Conservation (phyloP, 2,329 filamentous ascomycete genomes). For the Fusarium sp. region DNA sequence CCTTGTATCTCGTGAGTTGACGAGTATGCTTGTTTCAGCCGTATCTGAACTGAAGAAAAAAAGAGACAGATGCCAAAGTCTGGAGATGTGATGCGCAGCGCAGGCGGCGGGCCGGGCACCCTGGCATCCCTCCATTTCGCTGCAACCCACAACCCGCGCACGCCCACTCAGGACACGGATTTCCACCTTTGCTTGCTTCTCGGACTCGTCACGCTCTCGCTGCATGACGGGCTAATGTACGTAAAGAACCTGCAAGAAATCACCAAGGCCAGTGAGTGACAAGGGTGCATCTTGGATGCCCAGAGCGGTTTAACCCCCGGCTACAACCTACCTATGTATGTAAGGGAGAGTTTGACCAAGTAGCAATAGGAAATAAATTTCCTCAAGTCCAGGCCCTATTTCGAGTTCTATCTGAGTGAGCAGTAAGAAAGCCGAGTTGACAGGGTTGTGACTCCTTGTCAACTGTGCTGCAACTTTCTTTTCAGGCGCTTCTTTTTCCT, state of each 20-base stretch:
- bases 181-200: background rate
- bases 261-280: slow-evolving; percentile 1
- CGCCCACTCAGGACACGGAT: background rate
- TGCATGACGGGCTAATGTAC: slow-evolving; percentile 3
- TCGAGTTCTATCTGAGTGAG: slow-evolving; percentile 21
- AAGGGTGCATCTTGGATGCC: background rate
- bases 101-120: slow-evolving; percentile 12
- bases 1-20: background rate
- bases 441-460: slow-evolving; percentile 30
- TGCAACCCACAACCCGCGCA: background rate
- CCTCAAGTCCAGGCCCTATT: slow-evolving; percentile 10
- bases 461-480: background rate
- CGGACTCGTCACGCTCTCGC: background rate
- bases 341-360: background rate
- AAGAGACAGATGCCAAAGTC: background rate
- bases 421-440: slow-evolving; percentile 15
- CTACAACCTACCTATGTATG: background rate
- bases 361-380: background rate
- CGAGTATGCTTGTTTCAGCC: slow-evolving; percentile 14
- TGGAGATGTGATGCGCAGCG: slow-evolving; percentile 8
- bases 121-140: background rate
- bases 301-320: slow-evolving; percentile 1
- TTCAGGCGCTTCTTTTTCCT: background rate
- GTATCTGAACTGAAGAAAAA: background rate
- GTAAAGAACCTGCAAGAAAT: slow-evolving; percentile 11